Conservation (phyloP, 306 rosid genomes). For the Sindora glabra region DNA sequence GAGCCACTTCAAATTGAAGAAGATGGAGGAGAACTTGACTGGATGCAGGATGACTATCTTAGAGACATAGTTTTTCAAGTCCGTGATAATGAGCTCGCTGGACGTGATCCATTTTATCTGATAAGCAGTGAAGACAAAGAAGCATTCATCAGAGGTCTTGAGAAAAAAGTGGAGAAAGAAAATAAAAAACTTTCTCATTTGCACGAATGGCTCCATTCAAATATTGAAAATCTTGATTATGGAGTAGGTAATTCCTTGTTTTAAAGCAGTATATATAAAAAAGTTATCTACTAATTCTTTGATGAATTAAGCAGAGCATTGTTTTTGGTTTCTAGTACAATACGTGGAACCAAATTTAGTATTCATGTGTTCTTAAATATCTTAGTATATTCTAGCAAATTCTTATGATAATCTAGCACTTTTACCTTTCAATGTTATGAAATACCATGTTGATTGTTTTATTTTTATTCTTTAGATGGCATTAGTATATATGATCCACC, state of each 20-base stretch:
- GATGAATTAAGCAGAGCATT: not conserved
- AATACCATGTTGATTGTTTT: slow-evolving; percentile 13
- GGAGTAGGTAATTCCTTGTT: slow-evolving; percentile 67
- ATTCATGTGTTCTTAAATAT: not conserved
- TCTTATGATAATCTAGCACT: slow-evolving; percentile 6
- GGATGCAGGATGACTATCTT: slow-evolving; percentile 81
- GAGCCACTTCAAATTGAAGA: slow-evolving; percentile 31
- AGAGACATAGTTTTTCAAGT: slow-evolving; percentile 82
- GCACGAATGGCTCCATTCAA: slow-evolving; percentile 84
- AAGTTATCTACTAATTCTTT: slow-evolving; percentile 14
- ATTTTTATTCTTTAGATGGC: slow-evolving; percentile 48
- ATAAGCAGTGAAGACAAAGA: slow-evolving; percentile 60
- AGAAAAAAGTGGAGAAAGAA: slow-evolving; percentile 66
- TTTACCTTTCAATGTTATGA: slow-evolving; percentile 9
- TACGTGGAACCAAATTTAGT: not conserved
- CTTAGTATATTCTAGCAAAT: not conserved
- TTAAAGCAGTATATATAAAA: slow-evolving; percentile 3
- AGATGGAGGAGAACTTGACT: slow-evolving; percentile 68
- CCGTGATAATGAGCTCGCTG: slow-evolving; percentile 73
- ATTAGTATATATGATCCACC: slow-evolving; percentile 85
- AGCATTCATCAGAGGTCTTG: slow-evolving; percentile 77
- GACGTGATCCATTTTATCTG: slow-evolving; percentile 68
- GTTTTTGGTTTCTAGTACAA: not conserved
- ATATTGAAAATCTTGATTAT: slow-evolving; percentile 82
- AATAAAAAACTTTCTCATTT: slow-evolving; percentile 55